These are phyloP conservation scores for Dryas integrifolia DNA, from an alignment of 331 rosid genomes.

Conservation along the genomic window DNA sequence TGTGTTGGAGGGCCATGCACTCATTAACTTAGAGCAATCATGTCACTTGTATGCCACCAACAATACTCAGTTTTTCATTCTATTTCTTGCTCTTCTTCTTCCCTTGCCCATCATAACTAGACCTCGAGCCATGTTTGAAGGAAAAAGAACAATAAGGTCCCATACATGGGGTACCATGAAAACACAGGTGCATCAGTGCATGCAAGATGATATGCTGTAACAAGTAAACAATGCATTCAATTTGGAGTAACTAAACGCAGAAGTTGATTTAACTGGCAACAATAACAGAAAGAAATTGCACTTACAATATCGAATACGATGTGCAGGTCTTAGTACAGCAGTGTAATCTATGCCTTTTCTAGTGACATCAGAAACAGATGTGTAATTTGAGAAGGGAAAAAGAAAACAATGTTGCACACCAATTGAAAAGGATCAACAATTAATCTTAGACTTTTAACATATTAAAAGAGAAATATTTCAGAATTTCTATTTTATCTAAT, in stretches of 20 bases:
- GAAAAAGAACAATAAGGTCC: constrained; percentile 35
- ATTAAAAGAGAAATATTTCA: neutral
- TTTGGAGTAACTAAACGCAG: constrained; percentile 6
- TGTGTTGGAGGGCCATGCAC: constrained; percentile 47
- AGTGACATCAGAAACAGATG: neutral
- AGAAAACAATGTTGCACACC: neutral
- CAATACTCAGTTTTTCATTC: constrained; percentile 39
- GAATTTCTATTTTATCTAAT: neutral
- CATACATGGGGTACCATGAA: constrained; percentile 40
- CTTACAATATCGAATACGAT: neutral
- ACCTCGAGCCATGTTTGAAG: constrained; percentile 40
- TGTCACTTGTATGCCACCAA: constrained; percentile 42
- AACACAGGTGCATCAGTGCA: neutral
- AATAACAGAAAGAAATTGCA: neutral
- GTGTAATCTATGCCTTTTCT: neutral
- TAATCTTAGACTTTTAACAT: neutral
- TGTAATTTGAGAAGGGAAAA: neutral
- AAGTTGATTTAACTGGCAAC: constrained; percentile 12
- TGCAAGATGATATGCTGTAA: neutral
- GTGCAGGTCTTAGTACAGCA: constrained; percentile 5
- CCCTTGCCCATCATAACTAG: constrained; percentile 40
- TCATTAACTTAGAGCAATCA: constrained; percentile 48
- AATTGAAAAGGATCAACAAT: neutral
- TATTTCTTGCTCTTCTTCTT: constrained; percentile 23
- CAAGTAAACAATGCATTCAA: constrained; percentile 21